phyloP scores from a whole-genome alignment of 2,329 filamentous ascomycete species.

The Fusarium oligoseptatum region DNA sequence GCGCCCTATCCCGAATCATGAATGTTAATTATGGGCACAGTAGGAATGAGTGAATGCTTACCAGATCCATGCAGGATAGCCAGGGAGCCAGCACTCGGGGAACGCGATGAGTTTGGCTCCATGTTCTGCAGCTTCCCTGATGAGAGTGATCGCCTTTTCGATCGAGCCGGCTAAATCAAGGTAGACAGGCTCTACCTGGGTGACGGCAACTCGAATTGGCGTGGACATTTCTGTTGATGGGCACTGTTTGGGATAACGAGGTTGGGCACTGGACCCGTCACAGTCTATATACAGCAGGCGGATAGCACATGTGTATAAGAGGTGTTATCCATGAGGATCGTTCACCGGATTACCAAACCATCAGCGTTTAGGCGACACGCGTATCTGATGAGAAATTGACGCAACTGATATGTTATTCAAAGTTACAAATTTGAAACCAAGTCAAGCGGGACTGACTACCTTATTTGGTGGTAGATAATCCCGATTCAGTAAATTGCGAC shows the following conservation, averaged over 20 bases:
- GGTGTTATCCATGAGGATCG: not conserved
- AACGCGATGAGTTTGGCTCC: constrained; percentile 68
- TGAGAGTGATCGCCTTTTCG: constrained; percentile 40
- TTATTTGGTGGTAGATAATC: not conserved
- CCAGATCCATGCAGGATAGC: constrained; percentile 61
- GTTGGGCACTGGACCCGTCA: not conserved
- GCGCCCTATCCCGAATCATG: constrained; percentile 29
- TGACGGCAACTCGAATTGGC: constrained; percentile 41
- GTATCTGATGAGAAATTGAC: not conserved
- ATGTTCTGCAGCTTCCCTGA: constrained; percentile 49
- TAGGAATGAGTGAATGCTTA: constrained; percentile 20
- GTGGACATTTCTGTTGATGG: constrained; percentile 15
- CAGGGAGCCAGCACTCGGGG: constrained; percentile 66
- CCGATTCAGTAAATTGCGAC: not conserved
- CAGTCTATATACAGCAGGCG: not conserved
- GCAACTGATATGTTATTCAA: not conserved
- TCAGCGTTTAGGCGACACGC: not conserved
- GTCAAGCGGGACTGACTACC: not conserved
- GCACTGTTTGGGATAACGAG: not conserved
- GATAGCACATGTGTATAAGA: not conserved
- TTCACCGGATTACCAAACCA: not conserved
- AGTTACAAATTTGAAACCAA: not conserved
- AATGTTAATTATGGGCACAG: not conserved
- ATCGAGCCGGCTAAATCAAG: constrained; percentile 40
- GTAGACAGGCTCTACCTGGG: constrained; percentile 46